Percentiles rank a stretch among this genome's conserved stretches.
These are phyloP conservation scores for Lactarius hengduanensis DNA, from an alignment of 768 basidiomycete genomes.

Conservation along the genomic window DNA sequence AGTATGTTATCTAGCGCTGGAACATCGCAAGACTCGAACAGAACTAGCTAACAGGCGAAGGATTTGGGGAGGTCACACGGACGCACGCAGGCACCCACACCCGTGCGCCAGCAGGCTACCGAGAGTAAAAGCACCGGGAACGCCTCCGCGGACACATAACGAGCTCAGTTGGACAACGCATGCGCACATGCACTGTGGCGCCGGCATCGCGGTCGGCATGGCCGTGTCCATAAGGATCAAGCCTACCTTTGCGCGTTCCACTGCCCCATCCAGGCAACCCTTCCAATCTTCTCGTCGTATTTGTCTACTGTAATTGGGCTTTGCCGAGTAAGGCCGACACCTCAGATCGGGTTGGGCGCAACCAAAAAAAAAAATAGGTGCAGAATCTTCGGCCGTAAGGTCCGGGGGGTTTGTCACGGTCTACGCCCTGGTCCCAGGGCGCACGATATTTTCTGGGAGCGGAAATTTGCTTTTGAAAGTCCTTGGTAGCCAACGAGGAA, in stretches of 20 bases:
- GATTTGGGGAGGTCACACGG: neutral
- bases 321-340: neutral
- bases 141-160: conserved; percentile 7
- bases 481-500: conserved; percentile 3
- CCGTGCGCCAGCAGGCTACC: neutral
- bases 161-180: neutral
- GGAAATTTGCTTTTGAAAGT: neutral
- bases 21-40: neutral
- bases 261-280: neutral
- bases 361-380: neutral
- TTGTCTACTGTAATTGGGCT: neutral
- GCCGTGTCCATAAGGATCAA: neutral
- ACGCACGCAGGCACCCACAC: neutral
- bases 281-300: neutral
- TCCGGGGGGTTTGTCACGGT: neutral
- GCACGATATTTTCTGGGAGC: neutral
- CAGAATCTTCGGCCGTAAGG: conserved; percentile 5
- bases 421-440: conserved; percentile 6
- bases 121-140: neutral
- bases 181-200: neutral
- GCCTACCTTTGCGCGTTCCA: neutral
- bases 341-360: neutral
- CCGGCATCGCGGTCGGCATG: conserved; percentile 5
- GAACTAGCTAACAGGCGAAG: neutral
- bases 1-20: conserved; percentile 13